phyloP scores from a whole-genome alignment of 495 filamentous ascomycete species.

The Aspergillus sclerotioniger region DNA sequence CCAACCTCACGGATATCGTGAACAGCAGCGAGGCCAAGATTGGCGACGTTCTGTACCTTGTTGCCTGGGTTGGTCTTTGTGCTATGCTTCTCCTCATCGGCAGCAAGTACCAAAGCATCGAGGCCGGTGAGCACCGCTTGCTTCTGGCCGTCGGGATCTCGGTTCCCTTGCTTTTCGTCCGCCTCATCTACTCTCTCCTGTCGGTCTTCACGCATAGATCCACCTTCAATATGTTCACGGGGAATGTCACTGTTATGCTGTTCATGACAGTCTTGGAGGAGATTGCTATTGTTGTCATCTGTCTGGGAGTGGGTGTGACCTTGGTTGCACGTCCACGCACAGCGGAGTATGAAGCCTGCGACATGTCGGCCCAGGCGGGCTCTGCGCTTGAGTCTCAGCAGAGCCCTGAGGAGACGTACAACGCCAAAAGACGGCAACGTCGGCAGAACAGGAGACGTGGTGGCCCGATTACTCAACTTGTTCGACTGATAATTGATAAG shows the following conservation, averaged over 20 bases:
- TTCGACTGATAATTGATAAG: not conserved
- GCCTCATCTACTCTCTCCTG: slow-evolving; percentile 3
- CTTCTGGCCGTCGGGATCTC: slow-evolving; percentile 4
- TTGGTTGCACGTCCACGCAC: not conserved
- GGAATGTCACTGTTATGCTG: not conserved
- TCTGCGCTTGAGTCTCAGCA: not conserved
- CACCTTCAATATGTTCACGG: not conserved
- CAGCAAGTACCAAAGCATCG: not conserved
- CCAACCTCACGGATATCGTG: slow-evolving; percentile 5
- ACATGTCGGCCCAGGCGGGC: not conserved
- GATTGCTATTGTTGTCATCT: not conserved
- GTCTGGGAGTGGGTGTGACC: not conserved
- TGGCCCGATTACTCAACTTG: not conserved
- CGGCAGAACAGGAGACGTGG: not conserved
- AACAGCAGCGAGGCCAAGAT: slow-evolving; percentile 14
- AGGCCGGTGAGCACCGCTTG: slow-evolving; percentile 2
- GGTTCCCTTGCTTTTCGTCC: not conserved
- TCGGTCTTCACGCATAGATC: not conserved
- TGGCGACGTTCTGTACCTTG: slow-evolving; percentile 20
- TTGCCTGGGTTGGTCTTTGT: slow-evolving; percentile 19
- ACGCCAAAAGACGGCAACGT: not conserved
- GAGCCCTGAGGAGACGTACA: not conserved
- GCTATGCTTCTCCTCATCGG: slow-evolving; percentile 1
- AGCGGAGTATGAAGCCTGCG: not conserved
- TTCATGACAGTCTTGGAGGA: slow-evolving; percentile 3